Evolutionary conservation across 2,329 filamentous ascomycete species (phyloP).

Genomic region (Tolypocladium ovalisporum): DNA sequence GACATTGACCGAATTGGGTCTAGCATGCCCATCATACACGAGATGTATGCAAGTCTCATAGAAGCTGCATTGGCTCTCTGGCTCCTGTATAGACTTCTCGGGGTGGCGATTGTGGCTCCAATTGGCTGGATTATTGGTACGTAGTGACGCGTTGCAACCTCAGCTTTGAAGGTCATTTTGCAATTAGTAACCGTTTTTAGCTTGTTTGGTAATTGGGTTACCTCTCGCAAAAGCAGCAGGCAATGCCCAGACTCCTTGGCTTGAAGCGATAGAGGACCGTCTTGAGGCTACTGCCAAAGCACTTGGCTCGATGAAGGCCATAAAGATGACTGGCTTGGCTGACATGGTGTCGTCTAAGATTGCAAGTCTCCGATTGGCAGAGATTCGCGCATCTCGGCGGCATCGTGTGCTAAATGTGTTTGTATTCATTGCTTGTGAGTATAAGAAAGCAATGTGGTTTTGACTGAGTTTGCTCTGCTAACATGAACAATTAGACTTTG

Average conservation of each 20-base stretch:
- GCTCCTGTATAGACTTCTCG: slow-evolving; percentile 17
- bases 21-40: slow-evolving; percentile 17
- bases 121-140: slow-evolving; percentile 11
- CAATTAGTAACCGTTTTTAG: background rate
- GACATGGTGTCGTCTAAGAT: slow-evolving; percentile 19
- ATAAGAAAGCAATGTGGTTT: background rate
- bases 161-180: background rate
- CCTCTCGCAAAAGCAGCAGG: slow-evolving; percentile 10
- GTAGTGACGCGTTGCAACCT: background rate
- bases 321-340: slow-evolving; percentile 30
- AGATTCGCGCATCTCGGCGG: slow-evolving; percentile 20
- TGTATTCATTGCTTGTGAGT: slow-evolving; percentile 7
- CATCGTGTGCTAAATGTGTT: slow-evolving; percentile 11
- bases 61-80: slow-evolving; percentile 23
- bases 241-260: slow-evolving; percentile 13
- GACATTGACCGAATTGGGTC: slow-evolving; percentile 25
- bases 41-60: slow-evolving; percentile 21
- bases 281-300: slow-evolving; percentile 12
- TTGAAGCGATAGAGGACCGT: slow-evolving; percentile 15
- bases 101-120: slow-evolving; percentile 10
- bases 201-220: slow-evolving; percentile 7
- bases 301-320: slow-evolving; percentile 22
- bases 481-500: slow-evolving; percentile 1
- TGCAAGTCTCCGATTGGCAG: slow-evolving; percentile 21
- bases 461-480: background rate